Base-by-base conservation (phyloP, 768 basidiomycete genomes). In the Dacryopinax spathularia region DNA sequence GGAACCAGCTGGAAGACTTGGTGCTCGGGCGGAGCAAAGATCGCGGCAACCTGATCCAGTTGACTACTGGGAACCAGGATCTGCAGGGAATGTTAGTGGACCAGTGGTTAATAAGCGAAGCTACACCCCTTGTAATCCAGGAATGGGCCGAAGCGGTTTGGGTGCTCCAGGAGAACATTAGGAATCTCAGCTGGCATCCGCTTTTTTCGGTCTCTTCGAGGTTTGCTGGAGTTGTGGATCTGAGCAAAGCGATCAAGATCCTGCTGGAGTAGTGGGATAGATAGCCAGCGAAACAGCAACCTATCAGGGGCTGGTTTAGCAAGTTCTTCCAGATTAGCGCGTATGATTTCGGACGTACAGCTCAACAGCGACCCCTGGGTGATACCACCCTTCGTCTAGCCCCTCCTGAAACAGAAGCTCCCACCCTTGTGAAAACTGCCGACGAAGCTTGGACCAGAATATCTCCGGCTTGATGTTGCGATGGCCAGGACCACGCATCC, bases 401-500 rank as follows among this genome's bases (percentile, higher is more conserved):
- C 77, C 77, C 0, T 62, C 2, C 0, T 77, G 68, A 68, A 80
- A 65, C 0, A 75, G 33, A 2, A 68, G 25, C 61, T 80, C 76
- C 67, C 77, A 79, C 0, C 76, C 75, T 1, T 73, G 75, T 0
- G 73, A 63, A 44, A 72, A 80, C 0, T 67, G 33, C 0, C 61
- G 61, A 0, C 72, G 66, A 1, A 78, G 37, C 31, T 56, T 33
- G 2, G 37, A 37, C 81, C 81, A 82, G 0, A 65, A 66, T 0
- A 74, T 75, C 63, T 82, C 79, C 0, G 77, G 70, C 65, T 74
- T 78, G 48, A 81, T 68, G 44, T 82, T 82, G 1, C 68, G 73
- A 35, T 78, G 74, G 0, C 68, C 61, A n/a, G n/a, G n/a, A n/a
- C n/a, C n/a, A 0, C 66, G 62, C 69, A 69, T 75, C 36, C 75